phyloP scores from a whole-genome alignment of 148 eudicot genomes.

The Rhododendron williamsianum region DNA sequence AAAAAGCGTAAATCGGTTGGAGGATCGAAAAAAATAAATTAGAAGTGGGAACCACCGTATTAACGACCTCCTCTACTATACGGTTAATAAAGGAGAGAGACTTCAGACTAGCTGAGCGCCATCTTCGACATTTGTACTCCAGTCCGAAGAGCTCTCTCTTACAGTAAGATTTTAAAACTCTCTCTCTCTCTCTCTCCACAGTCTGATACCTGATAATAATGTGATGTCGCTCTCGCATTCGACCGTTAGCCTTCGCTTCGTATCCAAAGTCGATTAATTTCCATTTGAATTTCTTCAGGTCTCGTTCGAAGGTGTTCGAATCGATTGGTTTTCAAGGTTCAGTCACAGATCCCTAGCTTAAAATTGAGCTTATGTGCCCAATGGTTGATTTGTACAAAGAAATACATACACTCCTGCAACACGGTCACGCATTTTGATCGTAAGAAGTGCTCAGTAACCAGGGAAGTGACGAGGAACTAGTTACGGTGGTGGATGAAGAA shows the following conservation, averaged over 20 bases:
- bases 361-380: not conserved
- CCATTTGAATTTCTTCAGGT: not conserved
- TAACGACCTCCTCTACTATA: not conserved
- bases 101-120: not conserved
- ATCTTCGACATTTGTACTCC: not conserved
- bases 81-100: not conserved
- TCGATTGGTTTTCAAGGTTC: not conserved
- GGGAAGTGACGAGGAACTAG: not conserved
- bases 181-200: constrained; percentile 2
- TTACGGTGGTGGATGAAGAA: not conserved
- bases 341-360: not conserved
- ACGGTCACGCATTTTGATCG: not conserved
- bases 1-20: not conserved
- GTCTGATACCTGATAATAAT: not conserved
- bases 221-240: not conserved
- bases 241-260: not conserved
- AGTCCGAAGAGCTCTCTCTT: not conserved
- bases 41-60: not conserved
- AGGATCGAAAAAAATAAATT: not conserved
- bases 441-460: not conserved
- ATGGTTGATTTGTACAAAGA: not conserved
- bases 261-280: not conserved
- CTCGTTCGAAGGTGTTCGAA: not conserved
- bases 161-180: not conserved
- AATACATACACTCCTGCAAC: no score